phyloP scores from a whole-genome alignment of 768 basidiomycete genomes.

The Flagelloscypha sp. region DNA sequence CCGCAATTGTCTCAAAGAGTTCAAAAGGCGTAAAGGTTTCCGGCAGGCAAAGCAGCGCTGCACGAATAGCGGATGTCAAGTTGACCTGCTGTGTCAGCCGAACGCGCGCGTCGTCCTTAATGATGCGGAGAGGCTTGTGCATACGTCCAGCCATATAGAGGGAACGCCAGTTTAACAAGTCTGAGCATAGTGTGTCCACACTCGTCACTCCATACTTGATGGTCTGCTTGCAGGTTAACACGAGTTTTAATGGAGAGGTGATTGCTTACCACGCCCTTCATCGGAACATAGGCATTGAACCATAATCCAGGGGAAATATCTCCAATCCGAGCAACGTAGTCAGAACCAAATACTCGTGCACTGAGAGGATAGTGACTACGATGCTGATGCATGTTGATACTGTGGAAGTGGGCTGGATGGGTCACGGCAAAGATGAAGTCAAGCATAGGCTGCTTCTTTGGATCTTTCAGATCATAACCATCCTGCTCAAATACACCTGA shows the following conservation, averaged over 20 bases:
- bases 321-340: slow-evolving; percentile 74
- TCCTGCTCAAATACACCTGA: slow-evolving; percentile 93
- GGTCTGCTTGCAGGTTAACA: slow-evolving; percentile 35
- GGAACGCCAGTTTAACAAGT: slow-evolving; percentile 87
- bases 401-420: slow-evolving; percentile 89
- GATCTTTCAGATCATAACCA: slow-evolving; percentile 44
- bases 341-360: slow-evolving; percentile 76
- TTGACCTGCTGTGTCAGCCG: slow-evolving; percentile 91
- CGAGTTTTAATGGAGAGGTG: slow-evolving; percentile 1
- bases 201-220: slow-evolving; percentile 98
- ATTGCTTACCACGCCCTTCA: slow-evolving; percentile 72
- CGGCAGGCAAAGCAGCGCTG: slow-evolving; percentile 84
- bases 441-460: slow-evolving; percentile 59
- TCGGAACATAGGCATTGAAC: slow-evolving; percentile 89
- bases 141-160: slow-evolving; percentile 93
- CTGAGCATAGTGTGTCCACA: slow-evolving; percentile 79
- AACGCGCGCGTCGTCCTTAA: slow-evolving; percentile 88
- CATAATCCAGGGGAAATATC: slow-evolving; percentile 79
- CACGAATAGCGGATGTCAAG: slow-evolving; percentile 80
- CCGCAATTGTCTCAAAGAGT: slow-evolving; percentile 80
- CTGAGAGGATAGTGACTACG: slow-evolving; percentile 88
- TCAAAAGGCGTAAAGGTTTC: slow-evolving; percentile 71
- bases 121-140: slow-evolving; percentile 94
- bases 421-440: slow-evolving; percentile 97
- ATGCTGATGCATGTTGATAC: slow-evolving; percentile 87